Conservation (phyloP, 2,329 filamentous ascomycete species). For the Rhynchosporium agropyri region DNA sequence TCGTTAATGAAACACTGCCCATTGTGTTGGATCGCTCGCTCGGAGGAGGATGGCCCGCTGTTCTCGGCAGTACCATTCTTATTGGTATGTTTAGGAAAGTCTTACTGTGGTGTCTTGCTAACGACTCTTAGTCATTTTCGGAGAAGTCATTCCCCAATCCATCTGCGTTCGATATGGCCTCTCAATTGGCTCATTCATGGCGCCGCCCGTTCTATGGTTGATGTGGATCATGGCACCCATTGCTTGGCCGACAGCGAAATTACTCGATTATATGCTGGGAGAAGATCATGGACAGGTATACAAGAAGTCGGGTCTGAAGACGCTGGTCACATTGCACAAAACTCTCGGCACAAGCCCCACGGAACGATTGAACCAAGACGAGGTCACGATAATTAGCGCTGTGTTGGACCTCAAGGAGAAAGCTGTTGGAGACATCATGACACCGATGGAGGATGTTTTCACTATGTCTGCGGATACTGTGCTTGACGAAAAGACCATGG, state of each 20-base stretch:
- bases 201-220: slow-evolving; percentile 79
- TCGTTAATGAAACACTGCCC: slow-evolving; percentile 94
- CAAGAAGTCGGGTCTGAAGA: slow-evolving; percentile 97
- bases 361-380: slow-evolving; percentile 92
- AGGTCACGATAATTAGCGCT: slow-evolving; percentile 97
- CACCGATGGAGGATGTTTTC: slow-evolving; percentile 96
- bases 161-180: slow-evolving; percentile 95
- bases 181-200: slow-evolving; percentile 92
- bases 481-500: slow-evolving; percentile 91
- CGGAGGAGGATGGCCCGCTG: slow-evolving; percentile 91
- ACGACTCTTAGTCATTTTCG: slow-evolving; percentile 79
- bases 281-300: slow-evolving; percentile 96
- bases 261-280: slow-evolving; percentile 89
- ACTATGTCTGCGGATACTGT: slow-evolving; percentile 95
- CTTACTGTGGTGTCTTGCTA: slow-evolving; percentile 29
- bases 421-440: slow-evolving; percentile 94
- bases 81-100: slow-evolving; percentile 67
- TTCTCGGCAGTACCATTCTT: slow-evolving; percentile 87
- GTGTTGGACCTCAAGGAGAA: slow-evolving; percentile 97
- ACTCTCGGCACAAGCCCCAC: slow-evolving; percentile 80
- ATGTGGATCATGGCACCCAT: slow-evolving; percentile 93
- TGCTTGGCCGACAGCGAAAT: slow-evolving; percentile 92
- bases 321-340: slow-evolving; percentile 91
- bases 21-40: slow-evolving; percentile 94
- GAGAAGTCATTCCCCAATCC: slow-evolving; percentile 93